A percentile compares a stretch with the other conserved stretches of the same genome.
These are phyloP conservation scores for Cercospora janseana DNA, from an alignment of 2,329 filamentous ascomycete species.

Conservation along the genomic window DNA sequence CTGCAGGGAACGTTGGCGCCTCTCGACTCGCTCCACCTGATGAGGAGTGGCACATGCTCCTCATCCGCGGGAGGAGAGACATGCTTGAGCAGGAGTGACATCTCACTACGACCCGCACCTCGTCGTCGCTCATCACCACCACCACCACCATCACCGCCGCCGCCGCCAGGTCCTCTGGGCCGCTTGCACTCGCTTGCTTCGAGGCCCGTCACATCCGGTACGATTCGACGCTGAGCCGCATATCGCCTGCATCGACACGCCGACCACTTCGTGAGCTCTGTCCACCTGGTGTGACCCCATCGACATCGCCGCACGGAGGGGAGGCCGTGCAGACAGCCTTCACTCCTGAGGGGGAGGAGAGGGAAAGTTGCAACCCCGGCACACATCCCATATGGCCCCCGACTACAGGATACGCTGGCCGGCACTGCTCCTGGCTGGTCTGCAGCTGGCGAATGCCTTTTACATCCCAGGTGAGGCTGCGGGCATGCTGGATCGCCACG, in stretches of 20 bases:
- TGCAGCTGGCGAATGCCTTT: conserved; percentile 63
- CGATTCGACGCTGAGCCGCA: conserved; percentile 3
- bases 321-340: not conserved
- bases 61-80: no score
- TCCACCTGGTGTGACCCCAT: not conserved
- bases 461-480: conserved; percentile 74
- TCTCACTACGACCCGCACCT: not conserved
- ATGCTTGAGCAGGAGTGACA: no score
- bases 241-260: conserved; percentile 1
- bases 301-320: conserved; percentile 7
- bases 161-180: conserved; percentile 5
- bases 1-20: no score
- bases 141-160: not conserved
- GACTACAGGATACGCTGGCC: conserved; percentile 39
- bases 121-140: not conserved
- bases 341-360: not conserved
- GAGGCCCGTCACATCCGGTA: not conserved
- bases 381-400: conserved; percentile 36
- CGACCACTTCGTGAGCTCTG: conserved; percentile 2
- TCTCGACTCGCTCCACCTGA: no score
- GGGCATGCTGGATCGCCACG: not conserved
- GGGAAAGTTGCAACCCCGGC: conserved; percentile 6
- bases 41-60: no score
- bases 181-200: conserved; percentile 11
- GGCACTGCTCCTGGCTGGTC: conserved; percentile 47